Conservation (phyloP, 257 asterid genomes). For the Forsythia suspensa region DNA sequence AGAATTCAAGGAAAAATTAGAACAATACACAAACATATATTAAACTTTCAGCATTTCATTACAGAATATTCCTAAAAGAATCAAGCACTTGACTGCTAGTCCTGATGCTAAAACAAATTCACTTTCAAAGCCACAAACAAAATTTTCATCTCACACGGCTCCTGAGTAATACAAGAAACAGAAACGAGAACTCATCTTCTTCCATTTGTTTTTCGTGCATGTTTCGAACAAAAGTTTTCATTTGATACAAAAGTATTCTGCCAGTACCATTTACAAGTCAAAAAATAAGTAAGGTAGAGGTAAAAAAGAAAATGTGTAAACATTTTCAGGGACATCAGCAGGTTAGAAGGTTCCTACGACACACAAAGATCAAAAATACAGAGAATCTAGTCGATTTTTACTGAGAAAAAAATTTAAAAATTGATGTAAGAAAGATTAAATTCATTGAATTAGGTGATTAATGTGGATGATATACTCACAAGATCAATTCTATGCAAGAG, state of each 20-base stretch:
- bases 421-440: slow-evolving; percentile 13
- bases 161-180: not conserved
- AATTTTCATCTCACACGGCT: not conserved
- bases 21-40: not conserved
- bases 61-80: not conserved
- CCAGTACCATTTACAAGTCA: slow-evolving; percentile 31
- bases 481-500: slow-evolving; percentile 23
- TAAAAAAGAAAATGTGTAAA: too few species aligned
- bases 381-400: slow-evolving; percentile 30
- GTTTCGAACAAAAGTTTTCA: slow-evolving; percentile 5
- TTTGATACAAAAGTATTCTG: not conserved
- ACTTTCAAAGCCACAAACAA: not conserved
- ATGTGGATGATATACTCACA: not conserved
- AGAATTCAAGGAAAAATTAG: too few species aligned
- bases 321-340: not conserved
- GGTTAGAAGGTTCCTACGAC: slow-evolving; percentile 29
- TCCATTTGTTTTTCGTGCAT: not conserved
- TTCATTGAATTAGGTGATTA: slow-evolving; percentile 24
- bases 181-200: not conserved
- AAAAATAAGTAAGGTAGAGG: slow-evolving; percentile 2
- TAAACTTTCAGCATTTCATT: not conserved
- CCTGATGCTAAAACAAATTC: not conserved
- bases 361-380: slow-evolving; percentile 22
- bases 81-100: not conserved
- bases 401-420: slow-evolving; percentile 36